A percentile compares a stretch with the other conserved stretches of the same genome.
Conservation (phyloP, 1,284 basidiomycete genomes). For the Mycena sp. region DNA sequence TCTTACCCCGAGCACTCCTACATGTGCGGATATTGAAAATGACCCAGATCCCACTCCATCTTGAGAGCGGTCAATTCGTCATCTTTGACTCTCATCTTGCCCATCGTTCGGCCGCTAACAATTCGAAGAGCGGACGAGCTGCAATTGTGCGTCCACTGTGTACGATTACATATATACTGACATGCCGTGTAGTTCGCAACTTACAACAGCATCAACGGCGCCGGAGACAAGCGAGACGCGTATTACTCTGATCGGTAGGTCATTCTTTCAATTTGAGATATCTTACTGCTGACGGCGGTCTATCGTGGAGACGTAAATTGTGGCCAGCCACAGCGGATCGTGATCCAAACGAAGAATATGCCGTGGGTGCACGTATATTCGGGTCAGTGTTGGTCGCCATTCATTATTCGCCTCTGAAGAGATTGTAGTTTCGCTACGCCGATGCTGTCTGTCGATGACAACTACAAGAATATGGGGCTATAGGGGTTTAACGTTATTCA, state of each 20-base stretch:
- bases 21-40: background rate
- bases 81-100: constrained; percentile 32
- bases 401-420: background rate
- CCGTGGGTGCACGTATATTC: constrained; percentile 25
- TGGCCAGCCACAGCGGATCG: constrained; percentile 32
- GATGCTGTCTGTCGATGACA: constrained; percentile 27
- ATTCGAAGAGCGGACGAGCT: constrained; percentile 27
- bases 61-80: constrained; percentile 27
- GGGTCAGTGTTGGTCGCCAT: constrained; percentile 10
- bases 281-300: background rate
- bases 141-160: constrained; percentile 26
- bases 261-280: background rate
- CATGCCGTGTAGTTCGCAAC: constrained; percentile 27
- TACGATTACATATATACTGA: background rate
- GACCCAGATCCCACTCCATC: constrained; percentile 27
- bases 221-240: constrained; percentile 24
- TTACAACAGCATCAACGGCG: constrained; percentile 27
- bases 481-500: background rate
- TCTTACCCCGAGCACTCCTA: background rate
- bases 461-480: constrained; percentile 23
- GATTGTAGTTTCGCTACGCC: constrained; percentile 23
- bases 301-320: constrained; percentile 24
- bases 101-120: constrained; percentile 29
- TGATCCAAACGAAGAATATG: constrained; percentile 27
- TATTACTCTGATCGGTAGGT: constrained; percentile 29